These are phyloP conservation scores for Prunus persica DNA, from an alignment of 306 rosid species.

Conservation along the genomic window DNA sequence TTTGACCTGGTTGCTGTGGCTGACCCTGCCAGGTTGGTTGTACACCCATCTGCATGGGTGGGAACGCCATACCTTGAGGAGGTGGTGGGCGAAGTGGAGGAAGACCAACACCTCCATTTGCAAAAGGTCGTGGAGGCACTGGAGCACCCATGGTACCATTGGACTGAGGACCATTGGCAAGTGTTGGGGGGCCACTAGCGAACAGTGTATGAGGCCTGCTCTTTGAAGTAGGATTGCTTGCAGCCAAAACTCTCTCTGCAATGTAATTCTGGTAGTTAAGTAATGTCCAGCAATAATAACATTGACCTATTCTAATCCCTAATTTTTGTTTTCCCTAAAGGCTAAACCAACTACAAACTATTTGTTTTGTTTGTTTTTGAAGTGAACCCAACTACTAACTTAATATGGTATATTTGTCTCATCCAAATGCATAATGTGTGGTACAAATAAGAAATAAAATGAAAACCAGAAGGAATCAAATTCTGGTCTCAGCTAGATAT, in stretches of 20 bases:
- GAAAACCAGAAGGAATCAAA: not conserved
- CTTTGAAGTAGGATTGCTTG: constrained; percentile 88
- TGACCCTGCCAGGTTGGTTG: constrained; percentile 76
- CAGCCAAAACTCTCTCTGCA: constrained; percentile 97
- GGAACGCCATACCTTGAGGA: constrained; percentile 68
- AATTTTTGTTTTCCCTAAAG: not conserved
- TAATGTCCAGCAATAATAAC: not conserved
- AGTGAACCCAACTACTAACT: not conserved
- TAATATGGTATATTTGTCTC: not conserved
- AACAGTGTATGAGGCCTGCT: constrained; percentile 95
- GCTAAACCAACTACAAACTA: not conserved
- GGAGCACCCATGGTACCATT: constrained; percentile 54
- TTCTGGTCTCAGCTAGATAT: not conserved
- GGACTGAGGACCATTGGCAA: constrained; percentile 58
- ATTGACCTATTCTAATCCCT: not conserved
- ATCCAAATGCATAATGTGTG: not conserved
- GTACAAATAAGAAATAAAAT: not conserved
- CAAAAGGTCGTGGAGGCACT: constrained; percentile 78
- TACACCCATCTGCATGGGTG: constrained; percentile 57
- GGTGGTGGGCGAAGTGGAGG: constrained; percentile 76
- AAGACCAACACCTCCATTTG: constrained; percentile 63
- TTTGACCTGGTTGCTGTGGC: constrained; percentile 76
- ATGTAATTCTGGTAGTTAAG: constrained; percentile 8
- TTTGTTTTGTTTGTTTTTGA: too few relatives aligned
- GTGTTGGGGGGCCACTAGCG: constrained; percentile 93